Evolutionary conservation across 2,329 filamentous ascomycete genomes (phyloP).

Genomic region (Lecanosticta acicola): DNA sequence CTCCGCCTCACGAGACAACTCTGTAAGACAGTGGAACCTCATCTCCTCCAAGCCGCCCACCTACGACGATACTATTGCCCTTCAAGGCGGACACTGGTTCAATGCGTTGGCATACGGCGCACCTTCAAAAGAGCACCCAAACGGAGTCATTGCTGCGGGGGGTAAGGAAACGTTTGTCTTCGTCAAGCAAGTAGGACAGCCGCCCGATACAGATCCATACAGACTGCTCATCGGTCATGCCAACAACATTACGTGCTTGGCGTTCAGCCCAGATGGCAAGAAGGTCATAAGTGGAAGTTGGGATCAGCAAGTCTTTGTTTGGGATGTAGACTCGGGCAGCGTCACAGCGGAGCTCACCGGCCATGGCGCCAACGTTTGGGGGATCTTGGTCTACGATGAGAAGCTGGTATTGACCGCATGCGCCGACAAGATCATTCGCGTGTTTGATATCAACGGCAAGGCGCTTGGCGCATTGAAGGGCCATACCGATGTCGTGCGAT

Average conservation of each 20-base stretch:
- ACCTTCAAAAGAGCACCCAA: slow-evolving; percentile 60
- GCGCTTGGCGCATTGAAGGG: slow-evolving; percentile 61
- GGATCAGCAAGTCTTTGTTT: slow-evolving; percentile 83
- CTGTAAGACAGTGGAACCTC: slow-evolving; percentile 79
- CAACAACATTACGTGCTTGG: slow-evolving; percentile 81
- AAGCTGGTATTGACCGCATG: slow-evolving; percentile 74
- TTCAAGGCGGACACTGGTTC: slow-evolving; percentile 77
- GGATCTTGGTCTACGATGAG: slow-evolving; percentile 76
- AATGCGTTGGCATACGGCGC: slow-evolving; percentile 76
- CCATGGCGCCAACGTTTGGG: slow-evolving; percentile 81
- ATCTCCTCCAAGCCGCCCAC: slow-evolving; percentile 58
- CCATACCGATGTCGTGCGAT: slow-evolving; percentile 77
- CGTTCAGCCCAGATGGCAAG: slow-evolving; percentile 65
- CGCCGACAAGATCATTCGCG: slow-evolving; percentile 81
- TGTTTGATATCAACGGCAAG: slow-evolving; percentile 65
- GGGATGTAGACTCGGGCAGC: slow-evolving; percentile 83
- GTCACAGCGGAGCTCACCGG: slow-evolving; percentile 64
- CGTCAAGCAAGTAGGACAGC: slow-evolving; percentile 65
- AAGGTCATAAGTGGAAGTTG: slow-evolving; percentile 88
- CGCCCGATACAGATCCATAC: slow-evolving; percentile 70
- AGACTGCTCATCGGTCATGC: slow-evolving; percentile 79
- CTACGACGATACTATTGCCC: slow-evolving; percentile 73
- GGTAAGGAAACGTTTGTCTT: slow-evolving; percentile 93
- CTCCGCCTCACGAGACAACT: slow-evolving; percentile 86
- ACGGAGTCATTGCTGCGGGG: slow-evolving; percentile 79